Base-by-base conservation (phyloP, 2,329 filamentous ascomycete genomes). In the Sarocladium oryzae region DNA sequence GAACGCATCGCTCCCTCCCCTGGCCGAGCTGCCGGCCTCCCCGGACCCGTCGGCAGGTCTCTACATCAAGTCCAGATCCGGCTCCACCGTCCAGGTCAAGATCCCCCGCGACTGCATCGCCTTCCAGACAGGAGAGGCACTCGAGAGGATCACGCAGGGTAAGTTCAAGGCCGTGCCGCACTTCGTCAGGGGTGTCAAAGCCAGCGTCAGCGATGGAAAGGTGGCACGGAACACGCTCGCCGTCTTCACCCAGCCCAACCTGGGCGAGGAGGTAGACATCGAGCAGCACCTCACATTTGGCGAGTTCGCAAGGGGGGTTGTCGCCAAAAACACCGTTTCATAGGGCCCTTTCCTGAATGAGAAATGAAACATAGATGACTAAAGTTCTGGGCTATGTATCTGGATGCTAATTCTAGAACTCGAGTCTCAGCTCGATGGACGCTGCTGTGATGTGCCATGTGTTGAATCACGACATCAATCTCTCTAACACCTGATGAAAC, bases 211-310 rank as follows among this genome's bases (percentile, higher is more conserved):
- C 52, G 71, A 69, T 13, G 73, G 72, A 2, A 71, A 72, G 24
- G 77, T 91, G 54, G 87, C 86, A 24, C 74, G 86, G 53, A 97
- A 97, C 70, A 99, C 93, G 9, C 70, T 99, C 58, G 93, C 93
- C 1, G 90, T 97, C 9, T 99, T 97, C 63, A 99, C 92, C 53
- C 93, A 99, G 77, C 93, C 93, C 21, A 96, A 96, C 71, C 68
- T 97, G 54, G 87, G 81, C 59, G 88, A 91, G 59, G 78, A 82
- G 69, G 85, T 92, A 13, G 88, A 92, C 62, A 76, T 81, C 53
- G 73, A 79, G 63, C 76, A 81, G 59, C 77, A 79, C 33, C 74
- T 83, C 52, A 86, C 80, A 35, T 92, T 91, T 76, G 88, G 86
- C 20, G 79, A 86, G 61, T 89, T 91, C 73, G 87, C 87, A 2